Percentiles rank a stretch among this genome's conserved stretches.
These are phyloP conservation scores for Daldinia sp. DNA, from an alignment of 2,329 filamentous ascomycete genomes.

Conservation along the genomic window DNA sequence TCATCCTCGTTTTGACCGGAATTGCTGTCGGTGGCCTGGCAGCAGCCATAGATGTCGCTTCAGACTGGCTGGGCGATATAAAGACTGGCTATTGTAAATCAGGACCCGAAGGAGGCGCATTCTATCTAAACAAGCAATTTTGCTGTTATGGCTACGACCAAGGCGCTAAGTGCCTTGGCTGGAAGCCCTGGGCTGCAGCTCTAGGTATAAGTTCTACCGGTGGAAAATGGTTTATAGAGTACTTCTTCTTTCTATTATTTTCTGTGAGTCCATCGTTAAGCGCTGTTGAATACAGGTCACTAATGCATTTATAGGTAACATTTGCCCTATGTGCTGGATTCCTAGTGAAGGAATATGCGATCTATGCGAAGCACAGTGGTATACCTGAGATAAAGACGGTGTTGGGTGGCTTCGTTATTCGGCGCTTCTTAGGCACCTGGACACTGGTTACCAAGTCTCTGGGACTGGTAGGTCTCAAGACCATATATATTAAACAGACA, in stretches of 20 bases:
- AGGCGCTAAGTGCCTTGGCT: conserved; percentile 83
- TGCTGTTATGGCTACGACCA: conserved; percentile 95
- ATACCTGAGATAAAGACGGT: conserved; percentile 99
- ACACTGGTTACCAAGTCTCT: conserved; percentile 90
- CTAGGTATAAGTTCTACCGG: conserved; percentile 73
- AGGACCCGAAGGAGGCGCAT: conserved; percentile 79
- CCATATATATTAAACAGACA: neutral
- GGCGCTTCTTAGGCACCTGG: conserved; percentile 87
- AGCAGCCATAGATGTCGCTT: conserved; percentile 88
- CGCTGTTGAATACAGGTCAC: conserved; percentile 24
- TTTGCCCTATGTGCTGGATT: conserved; percentile 83
- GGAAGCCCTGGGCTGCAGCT: conserved; percentile 86
- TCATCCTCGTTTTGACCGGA: conserved; percentile 87
- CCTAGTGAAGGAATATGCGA: conserved; percentile 84
- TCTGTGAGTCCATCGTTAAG: conserved; percentile 70
- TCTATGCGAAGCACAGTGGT: conserved; percentile 92
- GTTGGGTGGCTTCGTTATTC: conserved; percentile 92
- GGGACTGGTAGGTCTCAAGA: conserved; percentile 72
- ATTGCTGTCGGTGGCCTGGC: conserved; percentile 86
- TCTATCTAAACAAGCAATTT: conserved; percentile 91
- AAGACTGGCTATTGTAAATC: conserved; percentile 91
- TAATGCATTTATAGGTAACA: conserved; percentile 65
- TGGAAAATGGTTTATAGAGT: conserved; percentile 86
- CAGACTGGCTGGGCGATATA: conserved; percentile 92
- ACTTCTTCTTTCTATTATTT: conserved; percentile 86